These are phyloP conservation scores for Cercophora scortea DNA, from an alignment of 495 filamentous ascomycete genomes.

Conservation along the genomic window DNA sequence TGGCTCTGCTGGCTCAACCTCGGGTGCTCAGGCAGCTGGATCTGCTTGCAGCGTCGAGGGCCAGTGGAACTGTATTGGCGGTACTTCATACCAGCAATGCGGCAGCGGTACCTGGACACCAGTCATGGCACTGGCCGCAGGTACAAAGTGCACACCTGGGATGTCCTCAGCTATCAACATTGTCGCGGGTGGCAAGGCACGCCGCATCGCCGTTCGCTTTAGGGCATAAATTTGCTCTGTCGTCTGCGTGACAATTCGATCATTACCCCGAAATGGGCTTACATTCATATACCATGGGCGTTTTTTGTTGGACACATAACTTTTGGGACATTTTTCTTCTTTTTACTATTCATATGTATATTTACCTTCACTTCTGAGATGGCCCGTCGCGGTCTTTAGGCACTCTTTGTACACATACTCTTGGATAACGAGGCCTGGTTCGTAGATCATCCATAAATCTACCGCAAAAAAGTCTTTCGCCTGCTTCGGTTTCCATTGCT, in stretches of 20 bases:
- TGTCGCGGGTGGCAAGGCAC: constrained; percentile 15
- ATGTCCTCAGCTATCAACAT: constrained; percentile 23
- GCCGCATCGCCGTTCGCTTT: constrained; percentile 8
- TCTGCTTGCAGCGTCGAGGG: constrained; percentile 34
- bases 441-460: background rate
- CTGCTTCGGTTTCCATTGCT: too few species aligned
- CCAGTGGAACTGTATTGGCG: constrained; percentile 37
- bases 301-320: background rate
- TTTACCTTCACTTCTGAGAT: background rate
- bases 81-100: constrained; percentile 35
- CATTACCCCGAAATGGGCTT: too few species aligned
- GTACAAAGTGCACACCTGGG: constrained; percentile 29
- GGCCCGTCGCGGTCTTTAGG: background rate
- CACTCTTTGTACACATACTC: background rate
- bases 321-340: background rate
- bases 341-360: background rate
- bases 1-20: constrained; percentile 6
- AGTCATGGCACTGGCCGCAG: constrained; percentile 26
- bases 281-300: background rate
- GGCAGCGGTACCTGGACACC: constrained; percentile 35
- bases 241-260: too few species aligned
- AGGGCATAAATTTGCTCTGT: background rate
- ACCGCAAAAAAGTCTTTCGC: background rate
- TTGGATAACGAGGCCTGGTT: background rate
- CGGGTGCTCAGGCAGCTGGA: constrained; percentile 16